Evolutionary conservation across 2,329 filamentous ascomycete genomes (phyloP).

Genomic region (Zasmidium angulare): DNA sequence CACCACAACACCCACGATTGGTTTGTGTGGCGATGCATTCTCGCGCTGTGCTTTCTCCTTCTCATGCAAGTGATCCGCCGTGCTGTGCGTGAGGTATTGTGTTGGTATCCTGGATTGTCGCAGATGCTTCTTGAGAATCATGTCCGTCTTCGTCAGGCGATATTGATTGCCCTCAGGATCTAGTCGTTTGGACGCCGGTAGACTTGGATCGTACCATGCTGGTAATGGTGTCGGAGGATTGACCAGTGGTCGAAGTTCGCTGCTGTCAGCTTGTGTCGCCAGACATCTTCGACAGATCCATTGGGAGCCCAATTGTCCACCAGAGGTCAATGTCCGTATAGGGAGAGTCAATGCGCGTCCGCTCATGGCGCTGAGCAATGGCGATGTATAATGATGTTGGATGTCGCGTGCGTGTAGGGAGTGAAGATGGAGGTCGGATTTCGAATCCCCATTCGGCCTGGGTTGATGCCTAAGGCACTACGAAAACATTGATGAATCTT

Average conservation of each 20-base stretch:
- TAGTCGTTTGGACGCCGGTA: conserved; percentile 16
- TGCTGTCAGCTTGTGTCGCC: conserved; percentile 26
- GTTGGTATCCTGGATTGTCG: conserved; percentile 10
- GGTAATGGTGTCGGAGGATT: conserved; percentile 5
- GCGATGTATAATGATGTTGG: background rate
- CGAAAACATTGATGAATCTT: no score
- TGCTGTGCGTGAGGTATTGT: conserved; percentile 25
- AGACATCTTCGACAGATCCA: conserved; percentile 35
- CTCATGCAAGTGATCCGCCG: conserved; percentile 20
- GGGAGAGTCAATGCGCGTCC: conserved; percentile 26
- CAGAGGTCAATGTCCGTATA: conserved; percentile 23
- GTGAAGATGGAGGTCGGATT: background rate
- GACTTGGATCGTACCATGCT: conserved; percentile 21
- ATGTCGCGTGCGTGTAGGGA: conserved; percentile 13
- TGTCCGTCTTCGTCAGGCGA: conserved; percentile 21
- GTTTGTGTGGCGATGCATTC: conserved; percentile 24
- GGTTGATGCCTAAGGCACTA: background rate
- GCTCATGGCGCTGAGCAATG: conserved; percentile 25
- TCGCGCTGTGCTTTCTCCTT: conserved; percentile 28
- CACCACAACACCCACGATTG: conserved; percentile 64
- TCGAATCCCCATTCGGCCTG: background rate
- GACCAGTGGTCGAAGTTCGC: conserved; percentile 6
- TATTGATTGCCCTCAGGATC: conserved; percentile 15
- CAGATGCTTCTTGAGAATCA: conserved; percentile 24
- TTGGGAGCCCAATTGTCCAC: conserved; percentile 19